Percentiles rank a stretch among this genome's conserved stretches.
phyloP scores from a whole-genome alignment of 768 basidiomycete genomes.

The Mycena pura region DNA sequence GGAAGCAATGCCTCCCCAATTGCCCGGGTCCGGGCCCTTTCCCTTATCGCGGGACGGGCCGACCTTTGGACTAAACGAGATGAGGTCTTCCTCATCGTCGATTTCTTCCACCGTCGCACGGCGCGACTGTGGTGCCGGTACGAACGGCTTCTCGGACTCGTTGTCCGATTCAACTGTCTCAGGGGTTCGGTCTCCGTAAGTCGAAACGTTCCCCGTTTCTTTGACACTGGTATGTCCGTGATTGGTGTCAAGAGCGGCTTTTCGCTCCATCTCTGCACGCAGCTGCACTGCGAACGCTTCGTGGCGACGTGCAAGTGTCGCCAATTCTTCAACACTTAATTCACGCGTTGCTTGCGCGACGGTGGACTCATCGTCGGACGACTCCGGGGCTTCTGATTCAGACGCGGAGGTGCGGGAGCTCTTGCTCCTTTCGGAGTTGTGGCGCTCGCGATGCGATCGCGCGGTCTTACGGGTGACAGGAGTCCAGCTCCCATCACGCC shows the following conservation, averaged over 20 bases:
- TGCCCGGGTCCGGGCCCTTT: conserved; percentile 1
- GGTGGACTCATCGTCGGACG: background rate
- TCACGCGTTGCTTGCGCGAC: background rate
- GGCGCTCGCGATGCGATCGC: background rate
- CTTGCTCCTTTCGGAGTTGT: background rate
- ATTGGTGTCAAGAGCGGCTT: no score
- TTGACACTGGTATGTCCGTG: background rate
- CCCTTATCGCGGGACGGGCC: conserved; percentile 9
- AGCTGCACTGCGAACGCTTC: background rate
- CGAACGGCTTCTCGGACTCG: background rate
- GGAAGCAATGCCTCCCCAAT: conserved; percentile 3
- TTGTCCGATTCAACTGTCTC: no score
- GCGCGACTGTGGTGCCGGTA: background rate
- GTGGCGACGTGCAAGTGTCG: background rate
- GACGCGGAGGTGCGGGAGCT: no score
- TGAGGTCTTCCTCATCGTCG: conserved; percentile 4
- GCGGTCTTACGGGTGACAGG: background rate
- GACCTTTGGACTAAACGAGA: background rate
- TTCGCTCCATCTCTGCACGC: no score
- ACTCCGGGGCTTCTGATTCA: background rate
- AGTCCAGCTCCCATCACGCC: background rate
- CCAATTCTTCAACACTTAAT: background rate
- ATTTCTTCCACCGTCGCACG: background rate
- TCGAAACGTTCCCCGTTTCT: no score
- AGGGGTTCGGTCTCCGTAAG: no score